phyloP scores from a whole-genome alignment of 257 asterid genomes.

The Apocynum venetum region DNA sequence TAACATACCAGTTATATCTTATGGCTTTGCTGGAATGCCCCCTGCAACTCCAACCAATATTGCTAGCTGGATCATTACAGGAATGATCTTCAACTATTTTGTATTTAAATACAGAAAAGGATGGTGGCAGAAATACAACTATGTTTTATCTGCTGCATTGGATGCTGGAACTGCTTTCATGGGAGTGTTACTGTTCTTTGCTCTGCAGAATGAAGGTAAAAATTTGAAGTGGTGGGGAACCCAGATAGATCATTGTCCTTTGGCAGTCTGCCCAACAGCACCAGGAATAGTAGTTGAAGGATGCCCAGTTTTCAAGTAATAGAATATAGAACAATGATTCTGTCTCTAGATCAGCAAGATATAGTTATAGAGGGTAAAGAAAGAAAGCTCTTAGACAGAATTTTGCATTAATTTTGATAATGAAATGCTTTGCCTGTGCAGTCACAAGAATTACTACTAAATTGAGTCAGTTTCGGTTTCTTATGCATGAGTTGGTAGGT shows the following conservation, averaged over 20 bases:
- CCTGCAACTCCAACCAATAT: constrained; percentile 74
- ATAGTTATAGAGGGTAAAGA: neutral
- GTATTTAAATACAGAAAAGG: constrained; percentile 39
- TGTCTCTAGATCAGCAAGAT: neutral
- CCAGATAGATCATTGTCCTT: constrained; percentile 56
- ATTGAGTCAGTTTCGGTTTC: neutral
- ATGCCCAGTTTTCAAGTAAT: constrained; percentile 39
- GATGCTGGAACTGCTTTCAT: constrained; percentile 77
- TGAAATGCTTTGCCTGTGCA: constrained; percentile 1
- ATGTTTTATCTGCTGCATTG: constrained; percentile 63
- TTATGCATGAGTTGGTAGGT: neutral
- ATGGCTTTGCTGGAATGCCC: constrained; percentile 47
- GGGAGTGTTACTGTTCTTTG: constrained; percentile 54
- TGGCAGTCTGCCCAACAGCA: constrained; percentile 76
- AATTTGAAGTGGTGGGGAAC: constrained; percentile 56
- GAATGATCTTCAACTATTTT: constrained; percentile 41
- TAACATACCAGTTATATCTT: constrained; percentile 56
- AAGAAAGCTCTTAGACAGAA: neutral
- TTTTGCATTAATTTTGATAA: neutral
- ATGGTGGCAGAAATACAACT: constrained; percentile 71
- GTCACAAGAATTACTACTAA: neutral
- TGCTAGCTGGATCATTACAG: constrained; percentile 57
- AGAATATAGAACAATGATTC: neutral
- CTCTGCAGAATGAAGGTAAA: constrained; percentile 36
- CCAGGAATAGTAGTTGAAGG: constrained; percentile 48